Evolutionary conservation across 768 basidiomycete genomes (phyloP), one percentile per base, ranked within the genome.

Genomic region (Suillus sp.): DNA sequence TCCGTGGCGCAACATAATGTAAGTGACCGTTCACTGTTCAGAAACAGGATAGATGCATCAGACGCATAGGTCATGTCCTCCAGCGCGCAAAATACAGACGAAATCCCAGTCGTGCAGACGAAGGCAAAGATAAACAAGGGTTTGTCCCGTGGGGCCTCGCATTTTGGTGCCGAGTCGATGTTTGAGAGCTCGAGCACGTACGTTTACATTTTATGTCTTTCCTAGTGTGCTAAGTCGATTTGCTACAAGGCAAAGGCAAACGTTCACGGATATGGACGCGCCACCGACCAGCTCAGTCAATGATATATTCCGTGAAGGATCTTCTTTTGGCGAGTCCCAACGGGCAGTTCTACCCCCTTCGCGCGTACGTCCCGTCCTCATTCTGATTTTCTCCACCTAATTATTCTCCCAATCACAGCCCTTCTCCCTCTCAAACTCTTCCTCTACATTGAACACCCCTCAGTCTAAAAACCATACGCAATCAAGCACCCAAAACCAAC

Each of bases 101-200:
- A 93, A 64, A 81, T 85, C 50, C 91, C 91, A 4, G 79, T 90
- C 14, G 86, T 93, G 18, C 87, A 84, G 64, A 92, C 91, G 1
- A 93, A 93, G 71, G 91, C 91, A 27, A 91, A 93, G 71, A 82
- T 92, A 78, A 92, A 88, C 71, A 83, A 87, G 63, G 83, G 83
- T 7, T 78, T 91, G 20, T 81, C 88, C 22, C 82, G 88, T 61
- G 84, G 86, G 14, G 80, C 86, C 1, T 83, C 86, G 20, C 89
- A 91, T 64, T 92, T 92, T 76, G 92, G 92, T 2, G 86, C 90
- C 78, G 90, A 91, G 65, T 91, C 91, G 25, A 91, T 93, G 91
- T 92, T 93, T 67, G 86, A 91, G 72, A 91, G 85, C 66, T 81
- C 87, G 45, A 64, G 69, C 13, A 67, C 75, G 75, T 70, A 20